Base-by-base conservation (phyloP, 345 rosid species). In the Gossypioides kirkii region DNA sequence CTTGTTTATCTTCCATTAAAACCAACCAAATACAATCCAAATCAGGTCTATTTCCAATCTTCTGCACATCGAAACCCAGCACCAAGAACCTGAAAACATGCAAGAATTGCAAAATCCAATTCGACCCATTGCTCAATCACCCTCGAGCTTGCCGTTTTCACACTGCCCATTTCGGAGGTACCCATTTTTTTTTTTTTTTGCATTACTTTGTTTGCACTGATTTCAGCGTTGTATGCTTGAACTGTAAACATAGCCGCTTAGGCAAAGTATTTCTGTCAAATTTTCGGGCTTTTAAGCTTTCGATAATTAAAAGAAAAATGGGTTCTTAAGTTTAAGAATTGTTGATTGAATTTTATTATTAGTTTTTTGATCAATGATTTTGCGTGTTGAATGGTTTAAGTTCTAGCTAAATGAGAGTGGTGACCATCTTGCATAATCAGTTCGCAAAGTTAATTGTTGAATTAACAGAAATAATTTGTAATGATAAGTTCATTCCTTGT, bases 141-240 rank as follows among this genome's bases (percentile, higher is more conserved):
- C 91, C 93, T 63, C 85, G 78, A 2, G 92, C 97, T 71, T 94
- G 98, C 74, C 84, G 76, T 75, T 91, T 88, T 80, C 98, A 94
- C 88, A 85, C 95, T 42, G 92, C 97, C 64, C 98, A 91, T 89
- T 94, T 83, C 69, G 98, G 97, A 82, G 98, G 98, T 91, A 80
- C 74, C n/a, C 71, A 1, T 46, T 25, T 22, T 22, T 6, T 25
- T 22, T 22, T 6, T 9, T 20, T 9, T 18, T 3, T 32, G 10
- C 43, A 1, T n/a, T 63, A 10, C 50, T 42, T 42, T 4, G 4
- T 10, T 18, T 64, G 47, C 49, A 10, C 6, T 26, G 17, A 32
- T 14, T 60, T 60, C 22, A 14, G 18, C 20, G 8, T 54, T 53
- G 10, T 18, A 53, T 53, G 23, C 58, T 2, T 36, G 8, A 32